These are phyloP conservation scores for Euryodendron excelsum DNA, from an alignment of 148 eudicot species.

Conservation along the genomic window DNA sequence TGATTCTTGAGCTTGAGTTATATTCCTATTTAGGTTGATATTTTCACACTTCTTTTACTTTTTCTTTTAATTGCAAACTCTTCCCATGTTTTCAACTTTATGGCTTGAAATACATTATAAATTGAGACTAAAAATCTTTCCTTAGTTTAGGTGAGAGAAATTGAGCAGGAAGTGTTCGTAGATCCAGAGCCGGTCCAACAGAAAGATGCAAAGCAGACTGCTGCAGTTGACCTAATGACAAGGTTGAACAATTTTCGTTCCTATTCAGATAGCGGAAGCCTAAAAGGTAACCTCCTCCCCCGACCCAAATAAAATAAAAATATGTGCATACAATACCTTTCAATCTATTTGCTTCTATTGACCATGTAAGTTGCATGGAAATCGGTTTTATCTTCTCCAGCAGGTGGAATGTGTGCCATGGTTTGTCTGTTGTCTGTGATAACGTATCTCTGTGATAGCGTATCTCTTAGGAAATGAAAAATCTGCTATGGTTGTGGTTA, in stretches of 20 bases:
- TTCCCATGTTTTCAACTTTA: neutral
- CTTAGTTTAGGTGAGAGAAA: slow-evolving; percentile 65
- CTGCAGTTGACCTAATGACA: slow-evolving; percentile 71
- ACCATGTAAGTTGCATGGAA: too few relatives aligned
- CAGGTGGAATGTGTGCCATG: too few relatives aligned
- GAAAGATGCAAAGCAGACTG: slow-evolving; percentile 71
- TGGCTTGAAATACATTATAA: neutral
- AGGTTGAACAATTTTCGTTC: slow-evolving; percentile 62
- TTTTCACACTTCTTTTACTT: neutral
- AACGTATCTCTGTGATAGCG: too few relatives aligned
- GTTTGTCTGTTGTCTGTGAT: too few relatives aligned
- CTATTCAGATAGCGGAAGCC: slow-evolving; percentile 61
- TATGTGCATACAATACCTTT: neutral
- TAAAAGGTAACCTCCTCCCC: slow-evolving; percentile 47
- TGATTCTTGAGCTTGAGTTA: neutral
- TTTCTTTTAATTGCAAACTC: neutral
- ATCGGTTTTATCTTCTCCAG: too few relatives aligned
- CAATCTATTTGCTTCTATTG: neutral
- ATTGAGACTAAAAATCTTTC: neutral
- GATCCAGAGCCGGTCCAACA: slow-evolving; percentile 57
- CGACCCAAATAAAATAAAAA: neutral
- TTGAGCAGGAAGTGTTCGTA: slow-evolving; percentile 53
- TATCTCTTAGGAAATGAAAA: too few relatives aligned
- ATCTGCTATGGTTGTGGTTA: too few relatives aligned
- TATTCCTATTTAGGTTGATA: neutral